These are phyloP conservation scores for Komagataella kurtzmanii DNA, from an alignment of 805 yeast species.

Conservation along the genomic window DNA sequence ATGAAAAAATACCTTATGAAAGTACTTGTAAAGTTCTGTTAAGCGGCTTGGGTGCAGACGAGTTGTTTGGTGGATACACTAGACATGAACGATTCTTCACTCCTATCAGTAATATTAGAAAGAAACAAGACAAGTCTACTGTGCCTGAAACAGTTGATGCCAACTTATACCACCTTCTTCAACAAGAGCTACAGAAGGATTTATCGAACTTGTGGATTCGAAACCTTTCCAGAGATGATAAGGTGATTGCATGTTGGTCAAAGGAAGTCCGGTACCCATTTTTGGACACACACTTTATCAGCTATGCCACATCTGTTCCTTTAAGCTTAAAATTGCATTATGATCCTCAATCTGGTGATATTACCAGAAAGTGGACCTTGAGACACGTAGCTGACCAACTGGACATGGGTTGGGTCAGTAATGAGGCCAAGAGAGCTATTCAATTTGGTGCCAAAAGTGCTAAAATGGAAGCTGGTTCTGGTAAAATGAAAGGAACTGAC, in stretches of 20 bases:
- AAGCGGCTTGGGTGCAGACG: conserved; percentile 97
- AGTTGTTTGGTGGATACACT: conserved; percentile 90
- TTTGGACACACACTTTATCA: conserved; percentile 49
- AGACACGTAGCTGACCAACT: conserved; percentile 40
- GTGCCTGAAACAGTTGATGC: not conserved
- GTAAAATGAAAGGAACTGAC: conserved; percentile 70
- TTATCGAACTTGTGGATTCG: conserved; percentile 62
- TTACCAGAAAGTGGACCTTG: conserved; percentile 37
- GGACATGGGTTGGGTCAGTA: conserved; percentile 35
- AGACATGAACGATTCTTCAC: conserved; percentile 52
- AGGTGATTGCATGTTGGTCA: conserved; percentile 78
- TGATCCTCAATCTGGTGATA: conserved; percentile 20
- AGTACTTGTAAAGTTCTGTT: conserved; percentile 58
- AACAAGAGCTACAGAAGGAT: conserved; percentile 53
- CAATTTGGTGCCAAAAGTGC: conserved; percentile 96
- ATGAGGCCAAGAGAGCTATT: conserved; percentile 84
- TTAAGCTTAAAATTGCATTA: conserved; percentile 28
- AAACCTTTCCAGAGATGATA: conserved; percentile 84
- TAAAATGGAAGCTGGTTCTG: conserved; percentile 73
- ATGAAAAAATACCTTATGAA: conserved; percentile 17
- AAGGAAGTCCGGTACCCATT: conserved; percentile 86
- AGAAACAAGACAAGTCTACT: conserved; percentile 8
- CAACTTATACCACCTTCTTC: conserved; percentile 27
- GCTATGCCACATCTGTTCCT: conserved; percentile 34
- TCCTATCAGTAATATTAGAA: conserved; percentile 7